phyloP scores from a whole-genome alignment of 2,329 filamentous ascomycete genomes.

The Fusarium humuli region DNA sequence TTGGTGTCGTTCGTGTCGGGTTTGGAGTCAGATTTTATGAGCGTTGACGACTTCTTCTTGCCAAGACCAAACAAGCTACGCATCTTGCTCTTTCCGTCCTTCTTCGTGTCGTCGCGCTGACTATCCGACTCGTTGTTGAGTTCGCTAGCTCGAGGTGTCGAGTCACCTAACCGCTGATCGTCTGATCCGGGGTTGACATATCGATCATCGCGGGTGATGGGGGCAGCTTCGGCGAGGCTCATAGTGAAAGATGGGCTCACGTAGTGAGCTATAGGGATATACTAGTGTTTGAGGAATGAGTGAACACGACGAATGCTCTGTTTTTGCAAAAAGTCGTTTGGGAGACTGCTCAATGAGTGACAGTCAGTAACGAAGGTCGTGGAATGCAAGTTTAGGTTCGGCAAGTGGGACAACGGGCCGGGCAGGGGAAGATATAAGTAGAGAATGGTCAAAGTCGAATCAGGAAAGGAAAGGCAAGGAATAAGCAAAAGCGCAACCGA shows the following conservation, averaged over 20 bases:
- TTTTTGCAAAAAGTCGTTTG: constrained; percentile 11
- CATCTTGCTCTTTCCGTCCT: constrained; percentile 60
- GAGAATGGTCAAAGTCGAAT: background rate
- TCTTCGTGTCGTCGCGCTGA: constrained; percentile 34
- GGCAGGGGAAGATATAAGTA: constrained; percentile 7
- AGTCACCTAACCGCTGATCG: constrained; percentile 47
- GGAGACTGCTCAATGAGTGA: constrained; percentile 20
- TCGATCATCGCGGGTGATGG: constrained; percentile 34
- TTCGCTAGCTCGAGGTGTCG: constrained; percentile 49
- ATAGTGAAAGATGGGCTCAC: constrained; percentile 35
- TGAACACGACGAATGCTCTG: constrained; percentile 3
- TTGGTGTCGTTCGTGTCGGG: constrained; percentile 27
- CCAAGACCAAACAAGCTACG: constrained; percentile 70
- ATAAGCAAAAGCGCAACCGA: constrained; percentile 14
- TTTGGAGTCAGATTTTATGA: constrained; percentile 30
- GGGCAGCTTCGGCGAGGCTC: constrained; percentile 49
- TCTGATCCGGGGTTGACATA: constrained; percentile 36
- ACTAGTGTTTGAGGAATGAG: background rate
- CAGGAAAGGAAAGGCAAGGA: background rate
- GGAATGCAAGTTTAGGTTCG: constrained; percentile 28
- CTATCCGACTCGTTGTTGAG: constrained; percentile 58
- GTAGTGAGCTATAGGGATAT: constrained; percentile 1
- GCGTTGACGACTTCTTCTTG: constrained; percentile 64
- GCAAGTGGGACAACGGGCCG: constrained; percentile 19
- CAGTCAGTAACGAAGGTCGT: constrained; percentile 31